phyloP scores from a whole-genome alignment of 345 rosid genomes.

The Salix arbutifolia region DNA sequence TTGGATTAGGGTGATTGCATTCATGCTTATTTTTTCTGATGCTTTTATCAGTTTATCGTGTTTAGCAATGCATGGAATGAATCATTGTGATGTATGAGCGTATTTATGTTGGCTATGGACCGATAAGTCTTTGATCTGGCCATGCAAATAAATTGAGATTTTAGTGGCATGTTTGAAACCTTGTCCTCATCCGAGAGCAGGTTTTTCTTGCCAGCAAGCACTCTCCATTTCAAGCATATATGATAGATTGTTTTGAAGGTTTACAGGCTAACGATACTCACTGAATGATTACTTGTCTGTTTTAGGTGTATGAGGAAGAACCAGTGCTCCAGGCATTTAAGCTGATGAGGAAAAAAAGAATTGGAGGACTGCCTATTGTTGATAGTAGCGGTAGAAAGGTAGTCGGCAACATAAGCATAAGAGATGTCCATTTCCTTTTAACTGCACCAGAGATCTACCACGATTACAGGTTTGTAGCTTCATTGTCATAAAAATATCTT shows the following conservation, averaged over 20 bases:
- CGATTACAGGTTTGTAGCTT: slow-evolving; percentile 57
- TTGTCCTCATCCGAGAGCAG: neutral
- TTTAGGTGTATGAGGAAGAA: slow-evolving; percentile 77
- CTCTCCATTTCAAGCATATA: neutral
- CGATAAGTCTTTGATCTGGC: neutral
- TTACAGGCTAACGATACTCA: neutral
- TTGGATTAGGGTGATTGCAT: neutral
- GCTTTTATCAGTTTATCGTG: neutral
- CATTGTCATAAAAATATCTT: neutral
- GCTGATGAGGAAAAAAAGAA: slow-evolving; percentile 71
- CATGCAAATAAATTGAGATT: neutral
- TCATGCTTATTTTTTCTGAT: neutral
- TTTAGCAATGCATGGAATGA: neutral
- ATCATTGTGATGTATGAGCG: neutral
- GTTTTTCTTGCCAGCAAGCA: neutral
- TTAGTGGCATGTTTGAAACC: neutral
- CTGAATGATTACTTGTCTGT: slow-evolving; percentile 1
- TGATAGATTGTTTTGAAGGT: neutral
- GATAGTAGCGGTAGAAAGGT: slow-evolving; percentile 56
- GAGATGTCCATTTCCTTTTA: slow-evolving; percentile 86
- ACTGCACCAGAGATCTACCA: slow-evolving; percentile 91
- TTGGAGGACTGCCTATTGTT: slow-evolving; percentile 82
- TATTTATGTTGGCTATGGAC: neutral
- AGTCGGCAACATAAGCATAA: slow-evolving; percentile 80
- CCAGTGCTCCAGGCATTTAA: slow-evolving; percentile 98